A percentile compares a stretch with the other conserved stretches of the same genome.
These are phyloP conservation scores for Rhodofomes roseus DNA, from an alignment of 1,284 basidiomycete species.

Conservation along the genomic window DNA sequence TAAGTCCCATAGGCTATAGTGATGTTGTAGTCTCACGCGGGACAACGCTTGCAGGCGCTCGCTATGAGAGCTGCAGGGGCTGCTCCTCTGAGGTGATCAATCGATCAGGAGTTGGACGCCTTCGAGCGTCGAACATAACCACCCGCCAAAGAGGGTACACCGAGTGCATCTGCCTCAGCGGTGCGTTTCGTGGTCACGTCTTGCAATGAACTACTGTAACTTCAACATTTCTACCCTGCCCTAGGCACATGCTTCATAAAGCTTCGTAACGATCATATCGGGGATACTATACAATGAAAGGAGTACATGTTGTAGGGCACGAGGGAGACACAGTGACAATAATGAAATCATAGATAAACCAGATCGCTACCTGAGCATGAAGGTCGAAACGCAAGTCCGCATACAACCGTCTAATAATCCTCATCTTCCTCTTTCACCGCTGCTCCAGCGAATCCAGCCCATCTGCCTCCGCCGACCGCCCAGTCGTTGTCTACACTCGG, in stretches of 20 bases:
- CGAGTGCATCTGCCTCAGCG: too few species aligned
- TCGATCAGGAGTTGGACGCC: too few species aligned
- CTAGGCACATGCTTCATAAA: background rate
- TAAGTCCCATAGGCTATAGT: too few species aligned
- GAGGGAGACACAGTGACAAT: background rate
- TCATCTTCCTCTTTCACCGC: conserved; percentile 35
- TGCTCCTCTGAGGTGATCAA: too few species aligned
- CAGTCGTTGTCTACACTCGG: conserved; percentile 54
- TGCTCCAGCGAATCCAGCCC: conserved; percentile 27
- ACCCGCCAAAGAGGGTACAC: too few species aligned
- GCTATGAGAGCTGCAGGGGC: too few species aligned
- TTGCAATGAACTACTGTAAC: too few species aligned
- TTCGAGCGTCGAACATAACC: too few species aligned
- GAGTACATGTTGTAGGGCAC: background rate
- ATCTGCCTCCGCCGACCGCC: conserved; percentile 17
- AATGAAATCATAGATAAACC: conserved; percentile 6
- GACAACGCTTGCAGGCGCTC: too few species aligned
- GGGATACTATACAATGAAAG: background rate
- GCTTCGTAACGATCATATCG: background rate
- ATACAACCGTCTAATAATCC: conserved; percentile 20
- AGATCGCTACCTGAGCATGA: background rate
- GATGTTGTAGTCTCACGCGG: too few species aligned
- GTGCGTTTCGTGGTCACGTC: too few species aligned
- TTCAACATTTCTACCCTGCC: background rate
- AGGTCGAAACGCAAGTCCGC: background rate